These are phyloP conservation scores for Penicillium tannophilum DNA, from an alignment of 495 filamentous ascomycete genomes.

Conservation along the genomic window DNA sequence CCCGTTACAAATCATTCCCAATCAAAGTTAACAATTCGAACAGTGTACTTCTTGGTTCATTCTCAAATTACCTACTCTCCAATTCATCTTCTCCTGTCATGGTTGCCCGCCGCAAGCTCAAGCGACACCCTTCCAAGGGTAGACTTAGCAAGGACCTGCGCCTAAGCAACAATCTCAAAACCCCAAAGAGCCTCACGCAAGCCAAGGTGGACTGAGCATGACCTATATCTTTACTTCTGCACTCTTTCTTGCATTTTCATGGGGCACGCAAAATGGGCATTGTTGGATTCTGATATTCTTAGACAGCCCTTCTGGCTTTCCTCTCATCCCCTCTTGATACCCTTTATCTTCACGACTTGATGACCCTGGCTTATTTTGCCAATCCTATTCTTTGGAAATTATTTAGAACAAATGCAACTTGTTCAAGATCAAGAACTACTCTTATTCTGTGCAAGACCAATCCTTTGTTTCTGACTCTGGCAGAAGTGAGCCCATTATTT, in stretches of 20 bases:
- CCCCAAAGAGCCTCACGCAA: constrained; percentile 62
- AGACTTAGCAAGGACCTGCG: constrained; percentile 54
- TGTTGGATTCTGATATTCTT: constrained; percentile 7
- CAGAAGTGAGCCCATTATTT: neutral
- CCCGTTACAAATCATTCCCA: neutral
- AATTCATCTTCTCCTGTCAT: constrained; percentile 96
- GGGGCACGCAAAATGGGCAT: constrained; percentile 5
- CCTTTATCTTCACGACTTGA: constrained; percentile 7
- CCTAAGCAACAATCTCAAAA: constrained; percentile 70
- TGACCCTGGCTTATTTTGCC: neutral
- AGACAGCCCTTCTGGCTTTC: neutral
- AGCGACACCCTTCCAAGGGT: constrained; percentile 69
- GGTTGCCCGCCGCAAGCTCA: constrained; percentile 81
- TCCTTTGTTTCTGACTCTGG: neutral
- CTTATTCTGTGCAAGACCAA: neutral
- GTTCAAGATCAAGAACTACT: neutral
- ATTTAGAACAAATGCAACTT: neutral
- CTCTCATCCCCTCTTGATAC: constrained; percentile 11
- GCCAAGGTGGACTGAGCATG: constrained; percentile 63
- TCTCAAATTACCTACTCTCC: constrained; percentile 94
- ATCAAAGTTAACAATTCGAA: constrained; percentile 15
- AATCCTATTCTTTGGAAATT: neutral
- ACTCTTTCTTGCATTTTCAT: constrained; percentile 13
- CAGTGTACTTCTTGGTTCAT: constrained; percentile 90
- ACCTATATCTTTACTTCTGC: constrained; percentile 1